Percentiles rank a stretch among this genome's conserved stretches.
These are phyloP conservation scores for Rhynchosporium graminicola DNA, from an alignment of 2,329 filamentous ascomycete species.

Conservation along the genomic window DNA sequence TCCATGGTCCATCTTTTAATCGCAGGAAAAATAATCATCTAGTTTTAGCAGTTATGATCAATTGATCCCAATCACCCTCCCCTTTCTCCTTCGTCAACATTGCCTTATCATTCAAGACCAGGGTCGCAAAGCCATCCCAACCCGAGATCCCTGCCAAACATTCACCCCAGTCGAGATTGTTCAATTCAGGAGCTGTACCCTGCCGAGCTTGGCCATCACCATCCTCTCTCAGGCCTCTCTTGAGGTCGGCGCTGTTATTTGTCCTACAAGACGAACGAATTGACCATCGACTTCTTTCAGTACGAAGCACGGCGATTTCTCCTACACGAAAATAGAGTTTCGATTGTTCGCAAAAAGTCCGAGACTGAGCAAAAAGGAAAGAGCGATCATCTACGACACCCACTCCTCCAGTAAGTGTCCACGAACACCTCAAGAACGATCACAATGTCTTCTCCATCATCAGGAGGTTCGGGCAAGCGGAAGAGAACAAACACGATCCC, in stretches of 20 bases:
- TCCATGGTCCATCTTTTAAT: not conserved
- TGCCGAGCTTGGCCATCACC: not conserved
- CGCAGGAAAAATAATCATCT: not conserved
- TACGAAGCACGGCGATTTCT: not conserved
- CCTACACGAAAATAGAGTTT: not conserved
- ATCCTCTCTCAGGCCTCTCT: not conserved
- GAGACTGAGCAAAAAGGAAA: not conserved
- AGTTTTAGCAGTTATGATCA: not conserved
- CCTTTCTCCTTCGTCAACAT: slow-evolving; percentile 1
- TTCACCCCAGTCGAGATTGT: slow-evolving; percentile 11
- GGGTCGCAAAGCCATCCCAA: slow-evolving; percentile 10
- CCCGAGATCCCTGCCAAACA: slow-evolving; percentile 11
- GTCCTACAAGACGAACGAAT: slow-evolving; percentile 7
- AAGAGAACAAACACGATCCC: slow-evolving; percentile 67
- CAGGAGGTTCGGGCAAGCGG: slow-evolving; percentile 63
- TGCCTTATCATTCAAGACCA: slow-evolving; percentile 5
- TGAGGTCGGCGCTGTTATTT: not conserved
- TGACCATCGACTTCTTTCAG: not conserved
- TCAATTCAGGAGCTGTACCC: slow-evolving; percentile 10
- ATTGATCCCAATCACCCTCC: not conserved
- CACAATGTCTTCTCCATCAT: slow-evolving; percentile 42
- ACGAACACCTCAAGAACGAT: slow-evolving; percentile 6
- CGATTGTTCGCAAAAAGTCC: not conserved
- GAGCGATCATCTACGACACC: not conserved
- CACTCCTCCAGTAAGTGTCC: not conserved